Conservation (phyloP, 768 basidiomycete genomes). For the Tulasnella sp. region DNA sequence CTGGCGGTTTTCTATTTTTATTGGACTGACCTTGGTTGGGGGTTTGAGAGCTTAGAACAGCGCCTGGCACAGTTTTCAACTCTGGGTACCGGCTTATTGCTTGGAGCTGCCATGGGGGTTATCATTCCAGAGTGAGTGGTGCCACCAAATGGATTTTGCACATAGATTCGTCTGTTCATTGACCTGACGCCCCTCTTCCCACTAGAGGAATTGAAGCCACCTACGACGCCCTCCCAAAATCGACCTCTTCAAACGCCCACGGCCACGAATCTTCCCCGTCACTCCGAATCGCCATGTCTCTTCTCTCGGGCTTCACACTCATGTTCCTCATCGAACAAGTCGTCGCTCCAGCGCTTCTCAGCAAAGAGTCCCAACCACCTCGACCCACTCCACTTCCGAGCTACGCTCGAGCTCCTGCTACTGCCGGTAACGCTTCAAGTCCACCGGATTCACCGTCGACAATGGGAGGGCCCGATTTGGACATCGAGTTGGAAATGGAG, state of each 20-base stretch:
- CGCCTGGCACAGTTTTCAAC: slow-evolving; percentile 43
- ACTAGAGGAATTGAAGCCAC: slow-evolving; percentile 65
- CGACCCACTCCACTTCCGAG: slow-evolving; percentile 24
- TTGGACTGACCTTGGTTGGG: neutral
- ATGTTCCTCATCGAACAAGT: slow-evolving; percentile 51
- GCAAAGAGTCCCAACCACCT: neutral
- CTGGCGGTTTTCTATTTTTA: neutral
- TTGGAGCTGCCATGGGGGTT: slow-evolving; percentile 84
- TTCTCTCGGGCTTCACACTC: slow-evolving; percentile 52
- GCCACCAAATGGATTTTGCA: neutral
- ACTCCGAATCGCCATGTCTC: slow-evolving; percentile 50
- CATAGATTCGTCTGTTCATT: too few species aligned
- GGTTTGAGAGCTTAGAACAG: slow-evolving; percentile 32
- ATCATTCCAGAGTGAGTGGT: slow-evolving; percentile 84
- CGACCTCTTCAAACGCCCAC: neutral
- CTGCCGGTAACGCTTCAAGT: slow-evolving; percentile 24
- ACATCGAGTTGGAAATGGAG: slow-evolving; percentile 45
- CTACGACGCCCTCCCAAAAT: slow-evolving; percentile 31
- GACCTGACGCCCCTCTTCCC: neutral
- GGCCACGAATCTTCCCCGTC: slow-evolving; percentile 37
- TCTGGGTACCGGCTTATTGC: slow-evolving; percentile 72
- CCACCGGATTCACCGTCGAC: slow-evolving; percentile 29
- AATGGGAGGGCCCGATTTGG: slow-evolving; percentile 42
- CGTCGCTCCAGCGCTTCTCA: slow-evolving; percentile 29
- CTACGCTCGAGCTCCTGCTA: slow-evolving; percentile 36